Evolutionary conservation across 2,329 filamentous ascomycete genomes (phyloP).

Genomic region (Colletotrichum truncatum): DNA sequence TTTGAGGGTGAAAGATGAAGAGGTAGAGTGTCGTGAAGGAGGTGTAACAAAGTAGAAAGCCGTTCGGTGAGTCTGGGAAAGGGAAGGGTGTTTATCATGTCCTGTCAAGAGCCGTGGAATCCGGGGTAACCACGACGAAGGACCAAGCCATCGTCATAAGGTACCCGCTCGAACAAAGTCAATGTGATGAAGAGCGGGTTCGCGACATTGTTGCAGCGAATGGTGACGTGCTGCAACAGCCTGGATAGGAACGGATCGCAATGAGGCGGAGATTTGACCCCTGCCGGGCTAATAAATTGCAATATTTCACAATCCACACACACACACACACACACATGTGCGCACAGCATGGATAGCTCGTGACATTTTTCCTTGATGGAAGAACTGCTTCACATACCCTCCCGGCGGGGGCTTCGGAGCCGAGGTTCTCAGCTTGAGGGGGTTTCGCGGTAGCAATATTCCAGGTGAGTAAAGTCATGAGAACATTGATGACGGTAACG

Average conservation of each 20-base stretch:
- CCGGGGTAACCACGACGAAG: neutral
- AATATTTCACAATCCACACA: neutral
- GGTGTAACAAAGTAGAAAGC: neutral
- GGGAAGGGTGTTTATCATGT: constrained; percentile 5
- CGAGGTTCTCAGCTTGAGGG: neutral
- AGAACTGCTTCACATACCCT: neutral
- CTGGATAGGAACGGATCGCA: too few species aligned
- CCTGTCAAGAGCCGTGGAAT: neutral
- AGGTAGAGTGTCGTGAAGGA: neutral
- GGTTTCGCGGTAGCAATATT: neutral
- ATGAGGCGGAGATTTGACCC: too few species aligned
- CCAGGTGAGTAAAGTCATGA: constrained; percentile 2
- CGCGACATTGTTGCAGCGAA: neutral
- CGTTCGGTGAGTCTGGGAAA: neutral
- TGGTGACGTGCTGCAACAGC: too few species aligned
- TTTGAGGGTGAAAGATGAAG: neutral
- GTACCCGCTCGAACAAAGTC: too few species aligned
- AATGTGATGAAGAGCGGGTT: neutral
- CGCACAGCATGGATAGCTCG: neutral
- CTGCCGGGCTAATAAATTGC: constrained; percentile 13
- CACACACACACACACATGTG: too few species aligned
- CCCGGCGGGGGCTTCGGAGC: constrained; percentile 12
- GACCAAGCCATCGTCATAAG: neutral
- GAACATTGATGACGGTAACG: neutral
- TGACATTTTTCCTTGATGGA: constrained; percentile 16